These are phyloP conservation scores for Dioscorea alata DNA, from an alignment of 106 monocot genomes.

Conservation along the genomic window DNA sequence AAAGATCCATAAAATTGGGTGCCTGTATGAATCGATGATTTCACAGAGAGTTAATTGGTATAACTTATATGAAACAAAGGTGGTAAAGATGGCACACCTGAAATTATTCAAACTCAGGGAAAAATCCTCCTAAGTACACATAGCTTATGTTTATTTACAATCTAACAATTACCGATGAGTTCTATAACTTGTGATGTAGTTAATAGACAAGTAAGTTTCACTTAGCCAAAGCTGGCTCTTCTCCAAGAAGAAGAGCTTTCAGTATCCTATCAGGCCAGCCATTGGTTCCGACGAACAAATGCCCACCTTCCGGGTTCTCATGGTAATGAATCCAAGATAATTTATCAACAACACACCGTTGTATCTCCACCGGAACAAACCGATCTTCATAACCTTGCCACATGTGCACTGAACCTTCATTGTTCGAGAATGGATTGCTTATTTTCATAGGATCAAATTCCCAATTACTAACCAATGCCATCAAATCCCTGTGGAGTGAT, in stretches of 20 bases:
- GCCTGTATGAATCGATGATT: no score
- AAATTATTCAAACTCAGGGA: no score
- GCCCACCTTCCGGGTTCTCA: conserved; percentile 41
- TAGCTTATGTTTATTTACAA: no score
- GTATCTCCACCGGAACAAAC: conserved; percentile 34
- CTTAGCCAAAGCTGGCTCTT: no score
- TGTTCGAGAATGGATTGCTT: conserved; percentile 40
- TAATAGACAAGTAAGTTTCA: no score
- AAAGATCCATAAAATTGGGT: no score
- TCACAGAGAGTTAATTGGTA: no score
- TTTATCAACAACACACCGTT: conserved; percentile 30
- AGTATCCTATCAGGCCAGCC: conserved; percentile 26
- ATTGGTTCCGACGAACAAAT: conserved; percentile 27
- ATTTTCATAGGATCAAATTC: conserved; percentile 70
- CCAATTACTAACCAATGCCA: conserved; percentile 49
- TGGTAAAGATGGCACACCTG: no score
- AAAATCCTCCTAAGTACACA: no score
- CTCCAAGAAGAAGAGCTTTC: conserved; percentile 27
- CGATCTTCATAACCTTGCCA: conserved; percentile 68
- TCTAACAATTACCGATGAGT: no score
- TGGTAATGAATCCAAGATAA: conserved; percentile 64
- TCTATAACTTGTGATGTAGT: no score
- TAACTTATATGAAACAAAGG: no score
- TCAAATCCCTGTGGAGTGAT: conserved; percentile 53
- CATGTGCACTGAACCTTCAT: conserved; percentile 47